These are phyloP conservation scores for Endotrypanum monterogeii DNA, from an alignment of 208 protist genomes.

Conservation along the genomic window DNA sequence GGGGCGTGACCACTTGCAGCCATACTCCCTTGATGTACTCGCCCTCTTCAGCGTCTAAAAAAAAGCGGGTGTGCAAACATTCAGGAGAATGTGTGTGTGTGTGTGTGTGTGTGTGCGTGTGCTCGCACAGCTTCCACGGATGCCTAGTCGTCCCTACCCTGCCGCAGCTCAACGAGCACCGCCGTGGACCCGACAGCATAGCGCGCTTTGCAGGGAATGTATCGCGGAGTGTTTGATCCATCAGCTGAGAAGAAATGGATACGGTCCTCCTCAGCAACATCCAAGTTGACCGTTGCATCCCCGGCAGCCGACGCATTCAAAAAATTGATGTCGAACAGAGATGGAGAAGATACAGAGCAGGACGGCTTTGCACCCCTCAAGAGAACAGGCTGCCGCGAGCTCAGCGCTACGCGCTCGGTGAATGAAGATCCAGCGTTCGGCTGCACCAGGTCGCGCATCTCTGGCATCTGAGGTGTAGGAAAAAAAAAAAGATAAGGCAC, in stretches of 20 bases:
- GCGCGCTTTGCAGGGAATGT: constrained; percentile 52
- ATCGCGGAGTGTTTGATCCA: constrained; percentile 52
- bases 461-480: neutral
- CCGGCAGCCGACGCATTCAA: neutral
- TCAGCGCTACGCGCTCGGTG: neutral
- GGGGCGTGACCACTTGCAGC: neutral
- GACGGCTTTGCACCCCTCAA: neutral
- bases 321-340: too few relatives aligned
- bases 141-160: constrained; percentile 13
- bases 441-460: neutral
- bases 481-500: neutral
- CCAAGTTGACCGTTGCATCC: neutral
- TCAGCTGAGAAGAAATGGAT: constrained; percentile 10
- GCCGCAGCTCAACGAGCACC: constrained; percentile 51
- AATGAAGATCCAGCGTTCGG: neutral
- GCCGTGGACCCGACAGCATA: constrained; percentile 54
- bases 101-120: neutral
- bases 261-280: constrained; percentile 1
- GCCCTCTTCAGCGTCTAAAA: neutral
- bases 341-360: neutral
- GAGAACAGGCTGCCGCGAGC: neutral
- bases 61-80: too few relatives aligned
- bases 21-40: too few relatives aligned
- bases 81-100: neutral
- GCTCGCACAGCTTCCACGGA: neutral